Evolutionary conservation across 345 rosid species (phyloP), one percentile per base, ranked within the genome.

Genomic region (Iberis pinnata): DNA sequence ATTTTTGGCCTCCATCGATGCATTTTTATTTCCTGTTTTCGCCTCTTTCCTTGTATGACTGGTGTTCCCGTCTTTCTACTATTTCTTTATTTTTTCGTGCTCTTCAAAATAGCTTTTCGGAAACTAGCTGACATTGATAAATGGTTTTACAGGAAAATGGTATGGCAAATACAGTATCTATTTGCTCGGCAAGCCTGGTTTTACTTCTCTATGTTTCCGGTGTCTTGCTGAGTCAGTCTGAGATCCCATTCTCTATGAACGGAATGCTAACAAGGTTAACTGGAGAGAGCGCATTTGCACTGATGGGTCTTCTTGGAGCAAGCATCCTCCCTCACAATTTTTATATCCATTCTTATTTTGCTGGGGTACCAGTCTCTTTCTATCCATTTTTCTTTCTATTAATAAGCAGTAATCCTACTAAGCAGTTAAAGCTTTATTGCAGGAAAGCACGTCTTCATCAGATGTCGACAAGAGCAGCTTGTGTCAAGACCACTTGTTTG

Each of bases 221-320:
- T 56, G 82, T 88, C 56, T 73, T 93, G 40, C 24, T 73, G 19
- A 78, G 87, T 69, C 97, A 93, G 61, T 82, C 90, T 29, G 99
- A 86, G 69, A 70, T 76, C 46, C 79, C 89, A 42, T 56, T 78
- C 63, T 74, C 89, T 33, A 65, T 66, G 71, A 80, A 62, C 62
- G 87, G 82, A 62, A 49, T 74, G 63, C 69, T 65, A 40, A 61
- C 78, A 51, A 80, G 77, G 66, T 74, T 92, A 42, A 76, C 72
- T 48, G 92, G 79, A 66, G 99, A 86, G 58, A 84, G 84, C 62
- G 71, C 76, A 32, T 86, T 83, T 50, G 75, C 82, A 46, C 45
- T 93, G 63, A 93, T 88, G 94, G 78, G 95, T 79, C 95, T 93
- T 59, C 97, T 93, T 76, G 99, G 99, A 77, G 92, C 99, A 15